Base-by-base conservation (phyloP, 164 flowering plant species). In the Malania oleifera region DNA sequence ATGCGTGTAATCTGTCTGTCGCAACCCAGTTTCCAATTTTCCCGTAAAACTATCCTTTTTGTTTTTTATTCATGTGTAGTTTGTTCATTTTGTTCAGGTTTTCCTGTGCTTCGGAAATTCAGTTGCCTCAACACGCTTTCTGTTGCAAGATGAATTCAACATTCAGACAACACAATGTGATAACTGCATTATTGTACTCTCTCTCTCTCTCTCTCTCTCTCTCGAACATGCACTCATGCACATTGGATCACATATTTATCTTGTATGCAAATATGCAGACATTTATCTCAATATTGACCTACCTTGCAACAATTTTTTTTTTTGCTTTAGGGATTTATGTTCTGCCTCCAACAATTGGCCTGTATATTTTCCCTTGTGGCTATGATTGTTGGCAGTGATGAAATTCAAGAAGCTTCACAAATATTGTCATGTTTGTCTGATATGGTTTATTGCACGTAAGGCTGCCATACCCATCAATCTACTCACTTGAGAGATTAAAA, bases 101-200 rank as follows among this genome's bases (percentile, higher is more conserved):
- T 57, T 76, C 59, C 68, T 65, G 2, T 86, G 89, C 77, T 84
- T 86, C 63, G 72, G 70, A 47, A 84, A 73, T 54, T 86, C 93
- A 2, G 93, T 84, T 48, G 86, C 84, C 28, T 79, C 89, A 34
- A 84, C 93, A 1, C 87, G 93, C 38, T 86, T 84, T 64, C 43
- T 86, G 69, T 64, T 86, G 78, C 92, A 83, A 75, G 93, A 86
- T 65, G 87, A 86, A 64, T 86, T 86, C 82, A 82, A 79, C 63
- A 84, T 86, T 64, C 86, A 79, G 65, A 84, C 87, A 53, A 84
- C 89, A 17, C 60, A 79, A 48, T 86, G 93, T 49, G 93, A 86
- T 56, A 82, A 84, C 72, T 84, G 89, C 84, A 83, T 86, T 19
- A 82, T 86, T 67, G 89, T 86, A 83, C 44, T 26, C 67, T 50